Evolutionary conservation across 1,139 yeast genomes (phyloP).

Genomic region (Candida gigantensis): DNA sequence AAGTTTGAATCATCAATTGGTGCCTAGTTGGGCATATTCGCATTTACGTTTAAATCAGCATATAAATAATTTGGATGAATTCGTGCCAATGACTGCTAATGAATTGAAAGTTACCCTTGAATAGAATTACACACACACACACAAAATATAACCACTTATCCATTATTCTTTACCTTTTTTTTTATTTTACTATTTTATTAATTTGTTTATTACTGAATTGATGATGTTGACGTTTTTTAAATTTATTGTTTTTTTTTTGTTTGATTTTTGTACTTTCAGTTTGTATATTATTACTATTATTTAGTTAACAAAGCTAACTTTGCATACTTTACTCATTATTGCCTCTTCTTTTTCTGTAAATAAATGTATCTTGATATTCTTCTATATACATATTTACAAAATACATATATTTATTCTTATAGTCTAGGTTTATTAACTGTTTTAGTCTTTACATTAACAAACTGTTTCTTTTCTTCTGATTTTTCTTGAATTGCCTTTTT

Average conservation of each 20-base stretch:
- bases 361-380: no score
- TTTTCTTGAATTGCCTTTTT: slow-evolving; percentile 10
- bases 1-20: slow-evolving; percentile 32
- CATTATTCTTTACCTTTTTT: no score
- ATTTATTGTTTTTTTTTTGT: no score
- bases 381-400: neutral
- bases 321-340: neutral
- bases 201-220: no score
- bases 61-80: slow-evolving; percentile 26
- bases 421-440: slow-evolving; percentile 36
- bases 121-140: slow-evolving; percentile 12
- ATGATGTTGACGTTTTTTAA: slow-evolving; percentile 1
- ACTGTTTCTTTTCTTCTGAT: slow-evolving; percentile 6
- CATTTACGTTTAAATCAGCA: slow-evolving; percentile 31
- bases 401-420: slow-evolving; percentile 13
- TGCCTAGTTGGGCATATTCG: slow-evolving; percentile 41
- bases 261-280: slow-evolving; percentile 2
- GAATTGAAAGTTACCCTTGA: slow-evolving; percentile 41
- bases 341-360: no score
- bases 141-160: no score
- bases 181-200: no score
- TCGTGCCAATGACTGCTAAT: slow-evolving; percentile 37
- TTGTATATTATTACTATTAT: neutral
- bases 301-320: no score
- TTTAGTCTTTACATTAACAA: slow-evolving; percentile 15